Base-by-base conservation (phyloP, 805 yeast species). In the Cyberlindnera euphorbiiphila region DNA sequence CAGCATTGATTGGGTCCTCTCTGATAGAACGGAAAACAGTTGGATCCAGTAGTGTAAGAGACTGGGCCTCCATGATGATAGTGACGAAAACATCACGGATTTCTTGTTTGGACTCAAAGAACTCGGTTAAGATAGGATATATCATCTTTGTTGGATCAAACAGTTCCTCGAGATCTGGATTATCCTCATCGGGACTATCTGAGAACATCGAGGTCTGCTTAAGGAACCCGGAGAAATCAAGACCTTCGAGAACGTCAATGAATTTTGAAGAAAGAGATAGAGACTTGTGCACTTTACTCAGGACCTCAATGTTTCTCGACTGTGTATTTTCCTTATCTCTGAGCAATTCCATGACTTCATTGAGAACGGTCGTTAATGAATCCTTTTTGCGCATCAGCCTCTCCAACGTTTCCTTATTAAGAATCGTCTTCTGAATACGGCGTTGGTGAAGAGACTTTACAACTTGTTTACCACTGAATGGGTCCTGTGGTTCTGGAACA, bases 91-190 rank as follows among this genome's bases (percentile, higher is more conserved):
- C 55, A 46, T 81, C 76, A 56, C 86, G 89, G 18, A 85, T 56
- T 8, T 72, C 69, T 55, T 87, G 96, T 50, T 87, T 88, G 32
- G 73, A 63, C 44, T 81, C 82, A 51, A 80, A 74, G 54, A 84
- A 87, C 34, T 85, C 94, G n/a, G 81, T 65, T 5, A 79, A 48
- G 3, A 60, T 71, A 51, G 59, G 60, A 24, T 59, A 62, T 4
- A 53, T 54, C 38, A 56, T 23, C 19, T 53, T 49, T 2, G 59
- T 41, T 6, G 56, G 50, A 29, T 55, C 58, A 31, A 51, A 50
- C 10, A 50, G 45, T 13, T 42, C 43, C 17, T 39, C 40, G 19
- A 37, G n/a, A 17, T 34, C 39, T 2, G 36, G 15, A 15, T 42
- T 30, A 4, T 29, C 34, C 6, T 33, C 41, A 32, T 24, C 37